A percentile compares a stretch with the other conserved stretches of the same genome.
Evolutionary conservation across 2,329 filamentous ascomycete species (phyloP).

Genomic region (Scedosporium minutisporum): DNA sequence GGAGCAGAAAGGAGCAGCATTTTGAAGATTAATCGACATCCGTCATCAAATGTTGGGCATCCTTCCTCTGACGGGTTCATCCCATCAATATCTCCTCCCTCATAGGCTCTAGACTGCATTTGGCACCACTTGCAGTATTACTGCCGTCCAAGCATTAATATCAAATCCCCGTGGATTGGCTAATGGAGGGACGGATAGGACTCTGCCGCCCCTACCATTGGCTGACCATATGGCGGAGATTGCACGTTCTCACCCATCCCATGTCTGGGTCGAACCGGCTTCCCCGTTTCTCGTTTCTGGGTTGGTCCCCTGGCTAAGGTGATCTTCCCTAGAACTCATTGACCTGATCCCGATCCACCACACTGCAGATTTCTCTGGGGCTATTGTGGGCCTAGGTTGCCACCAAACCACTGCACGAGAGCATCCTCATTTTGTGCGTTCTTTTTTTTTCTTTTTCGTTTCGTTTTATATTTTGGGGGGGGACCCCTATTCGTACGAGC

Average conservation of each 20-base stretch:
- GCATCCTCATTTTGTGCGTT: neutral
- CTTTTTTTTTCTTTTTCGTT: neutral
- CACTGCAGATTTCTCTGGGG: neutral
- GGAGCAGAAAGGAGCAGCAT: too few relatives aligned
- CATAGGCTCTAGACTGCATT: too few relatives aligned
- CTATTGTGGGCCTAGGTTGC: neutral
- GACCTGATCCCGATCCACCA: neutral
- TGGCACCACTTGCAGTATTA: too few relatives aligned
- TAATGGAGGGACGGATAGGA: neutral
- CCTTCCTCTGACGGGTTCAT: too few relatives aligned
- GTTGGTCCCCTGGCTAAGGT: neutral
- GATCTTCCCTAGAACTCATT: too few relatives aligned
- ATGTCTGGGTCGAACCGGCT: neutral
- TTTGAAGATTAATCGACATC: too few relatives aligned
- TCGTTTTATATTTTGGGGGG: neutral
- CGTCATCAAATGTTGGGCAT: too few relatives aligned
- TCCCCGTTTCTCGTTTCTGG: neutral
- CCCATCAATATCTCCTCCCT: too few relatives aligned
- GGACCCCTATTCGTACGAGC: neutral
- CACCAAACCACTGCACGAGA: neutral
- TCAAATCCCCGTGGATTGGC: neutral
- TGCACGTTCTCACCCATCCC: neutral
- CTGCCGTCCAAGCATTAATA: neutral
- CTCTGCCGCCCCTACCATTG: neutral
- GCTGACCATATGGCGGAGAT: neutral